Conservation (phyloP, 805 yeast genomes). For the Barnettozyma pratensis region DNA sequence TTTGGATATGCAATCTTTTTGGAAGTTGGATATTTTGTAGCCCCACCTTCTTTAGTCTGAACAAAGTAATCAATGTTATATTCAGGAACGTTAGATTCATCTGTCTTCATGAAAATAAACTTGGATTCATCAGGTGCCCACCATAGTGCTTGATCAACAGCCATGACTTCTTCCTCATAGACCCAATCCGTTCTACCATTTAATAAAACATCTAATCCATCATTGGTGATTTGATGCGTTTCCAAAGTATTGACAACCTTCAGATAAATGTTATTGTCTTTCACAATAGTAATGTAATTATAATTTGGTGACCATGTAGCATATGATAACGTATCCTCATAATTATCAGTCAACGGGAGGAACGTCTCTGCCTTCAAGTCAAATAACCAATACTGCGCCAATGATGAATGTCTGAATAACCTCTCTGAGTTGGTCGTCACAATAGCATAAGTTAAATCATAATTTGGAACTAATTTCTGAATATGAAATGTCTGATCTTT, state of each 20-base stretch:
- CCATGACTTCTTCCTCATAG: constrained; percentile 84
- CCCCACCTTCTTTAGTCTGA: constrained; percentile 35
- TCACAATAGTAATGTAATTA: constrained; percentile 54
- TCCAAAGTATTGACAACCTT: constrained; percentile 30
- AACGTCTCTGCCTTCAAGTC: constrained; percentile 25
- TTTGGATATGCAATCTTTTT: constrained; percentile 70
- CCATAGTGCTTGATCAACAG: constrained; percentile 69
- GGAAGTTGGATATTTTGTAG: constrained; percentile 54
- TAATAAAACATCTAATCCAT: constrained; percentile 62
- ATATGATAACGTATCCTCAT: constrained; percentile 31
- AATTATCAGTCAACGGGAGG: constrained; percentile 25
- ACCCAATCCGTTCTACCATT: constrained; percentile 94
- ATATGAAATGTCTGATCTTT: constrained; percentile 9
- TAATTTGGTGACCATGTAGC: constrained; percentile 79
- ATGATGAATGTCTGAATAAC: constrained; percentile 53
- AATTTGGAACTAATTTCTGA: constrained; percentile 16
- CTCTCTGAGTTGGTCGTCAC: constrained; percentile 45
- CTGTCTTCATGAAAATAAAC: constrained; percentile 57
- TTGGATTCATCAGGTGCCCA: constrained; percentile 77
- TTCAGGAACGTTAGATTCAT: constrained; percentile 68
- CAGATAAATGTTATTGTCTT: constrained; percentile 60
- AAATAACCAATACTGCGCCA: constrained; percentile 37
- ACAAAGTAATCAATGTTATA: constrained; percentile 72
- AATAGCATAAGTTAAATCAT: constrained; percentile 30
- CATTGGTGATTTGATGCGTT: constrained; percentile 46